Evolutionary conservation across 257 asterid species (phyloP).

Genomic region (Salvia miltiorrhiza): DNA sequence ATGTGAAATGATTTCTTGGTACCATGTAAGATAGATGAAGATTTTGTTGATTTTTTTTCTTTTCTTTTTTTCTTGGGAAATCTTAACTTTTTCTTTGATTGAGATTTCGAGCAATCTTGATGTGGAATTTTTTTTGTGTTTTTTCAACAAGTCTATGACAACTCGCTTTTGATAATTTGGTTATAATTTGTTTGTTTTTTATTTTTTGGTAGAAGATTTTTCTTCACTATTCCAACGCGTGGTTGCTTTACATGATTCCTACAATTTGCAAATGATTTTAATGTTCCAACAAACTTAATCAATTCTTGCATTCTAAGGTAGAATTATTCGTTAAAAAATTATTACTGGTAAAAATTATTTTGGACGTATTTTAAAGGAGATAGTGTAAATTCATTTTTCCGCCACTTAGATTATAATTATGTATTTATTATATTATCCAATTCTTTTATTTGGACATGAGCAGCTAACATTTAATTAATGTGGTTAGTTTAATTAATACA

Average conservation of each 20-base stretch:
- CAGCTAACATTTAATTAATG: neutral
- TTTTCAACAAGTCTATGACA: slow-evolving; percentile 19
- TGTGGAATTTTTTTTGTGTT: slow-evolving; percentile 17
- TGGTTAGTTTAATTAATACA: neutral
- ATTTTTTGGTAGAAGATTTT: slow-evolving; percentile 10
- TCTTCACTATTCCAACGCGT: slow-evolving; percentile 20
- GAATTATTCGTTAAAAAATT: neutral
- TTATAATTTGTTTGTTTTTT: neutral
- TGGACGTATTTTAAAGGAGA: neutral
- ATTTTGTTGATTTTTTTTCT: slow-evolving; percentile 5
- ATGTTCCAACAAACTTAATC: slow-evolving; percentile 18
- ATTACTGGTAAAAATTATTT: neutral
- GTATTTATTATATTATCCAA: too few relatives aligned
- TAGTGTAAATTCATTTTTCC: neutral
- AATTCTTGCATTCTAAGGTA: slow-evolving; percentile 17
- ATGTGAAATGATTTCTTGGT: slow-evolving; percentile 24
- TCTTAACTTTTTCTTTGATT: slow-evolving; percentile 36
- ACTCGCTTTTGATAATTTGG: slow-evolving; percentile 17
- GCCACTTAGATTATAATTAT: neutral
- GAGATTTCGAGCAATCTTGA: slow-evolving; percentile 32
- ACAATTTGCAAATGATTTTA: slow-evolving; percentile 1
- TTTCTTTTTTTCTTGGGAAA: slow-evolving; percentile 16
- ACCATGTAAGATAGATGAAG: slow-evolving; percentile 19
- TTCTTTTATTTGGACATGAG: neutral
- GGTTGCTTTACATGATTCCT: slow-evolving; percentile 14